Conservation (phyloP, 176 grass and related monocot species). For the Canna indica region DNA sequence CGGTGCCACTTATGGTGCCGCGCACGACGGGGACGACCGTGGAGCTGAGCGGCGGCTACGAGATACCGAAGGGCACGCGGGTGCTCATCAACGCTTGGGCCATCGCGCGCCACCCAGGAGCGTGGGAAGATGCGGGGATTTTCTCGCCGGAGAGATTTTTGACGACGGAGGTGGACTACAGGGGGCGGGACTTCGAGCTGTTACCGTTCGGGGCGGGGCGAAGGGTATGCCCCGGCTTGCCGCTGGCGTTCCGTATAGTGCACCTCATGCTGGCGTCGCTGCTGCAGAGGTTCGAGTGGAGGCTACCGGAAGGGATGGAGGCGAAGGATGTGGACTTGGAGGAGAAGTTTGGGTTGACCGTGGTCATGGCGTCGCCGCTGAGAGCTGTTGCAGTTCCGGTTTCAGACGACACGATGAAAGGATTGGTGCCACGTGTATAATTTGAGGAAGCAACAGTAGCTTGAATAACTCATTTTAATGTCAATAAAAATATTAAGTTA, state of each 20-base stretch:
- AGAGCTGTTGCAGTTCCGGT: background rate
- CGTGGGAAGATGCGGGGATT: constrained; percentile 30
- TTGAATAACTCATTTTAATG: no score
- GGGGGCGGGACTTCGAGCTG: constrained; percentile 12
- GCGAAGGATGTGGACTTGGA: background rate
- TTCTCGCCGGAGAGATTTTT: constrained; percentile 40
- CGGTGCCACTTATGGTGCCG: constrained; percentile 31
- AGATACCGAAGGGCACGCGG: constrained; percentile 28
- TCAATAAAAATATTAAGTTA: no score
- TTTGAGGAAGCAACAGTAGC: no score
- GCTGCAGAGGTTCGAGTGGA: constrained; percentile 11
- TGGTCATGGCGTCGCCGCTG: background rate
- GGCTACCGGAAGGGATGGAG: constrained; percentile 1
- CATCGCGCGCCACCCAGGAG: constrained; percentile 21
- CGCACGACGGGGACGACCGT: constrained; percentile 1
- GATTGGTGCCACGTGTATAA: no score
- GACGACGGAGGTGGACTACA: constrained; percentile 23
- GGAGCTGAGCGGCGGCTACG: constrained; percentile 28
- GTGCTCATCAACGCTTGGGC: constrained; percentile 45
- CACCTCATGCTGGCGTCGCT: constrained; percentile 7
- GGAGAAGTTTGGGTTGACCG: background rate
- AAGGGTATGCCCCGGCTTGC: constrained; percentile 2
- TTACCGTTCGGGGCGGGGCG: constrained; percentile 5
- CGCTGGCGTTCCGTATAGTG: constrained; percentile 1
- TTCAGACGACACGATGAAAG: no score